Conservation (phyloP, 2,329 filamentous ascomycete genomes). For the Colletotrichum sp. region DNA sequence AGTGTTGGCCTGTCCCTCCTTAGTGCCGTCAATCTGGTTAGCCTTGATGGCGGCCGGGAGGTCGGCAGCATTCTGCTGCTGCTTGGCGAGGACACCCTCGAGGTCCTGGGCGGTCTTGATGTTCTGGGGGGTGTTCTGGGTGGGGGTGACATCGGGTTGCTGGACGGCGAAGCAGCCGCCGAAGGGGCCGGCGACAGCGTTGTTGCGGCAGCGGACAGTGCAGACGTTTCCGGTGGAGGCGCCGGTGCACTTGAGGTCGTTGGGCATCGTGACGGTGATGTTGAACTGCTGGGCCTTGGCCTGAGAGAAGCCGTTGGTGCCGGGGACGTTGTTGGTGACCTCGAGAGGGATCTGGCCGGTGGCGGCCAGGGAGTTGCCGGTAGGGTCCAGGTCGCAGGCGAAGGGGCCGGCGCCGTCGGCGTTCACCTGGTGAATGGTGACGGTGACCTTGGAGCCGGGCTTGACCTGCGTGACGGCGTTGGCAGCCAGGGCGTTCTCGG, state of each 20-base stretch:
- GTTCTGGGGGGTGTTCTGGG: conserved; percentile 45
- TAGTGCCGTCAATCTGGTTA: conserved; percentile 44
- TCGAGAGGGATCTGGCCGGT: conserved; percentile 50
- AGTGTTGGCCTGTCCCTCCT: conserved; percentile 29
- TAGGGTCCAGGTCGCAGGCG: conserved; percentile 56
- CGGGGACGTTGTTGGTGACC: conserved; percentile 65
- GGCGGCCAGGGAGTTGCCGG: conserved; percentile 46
- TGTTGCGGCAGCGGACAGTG: conserved; percentile 65
- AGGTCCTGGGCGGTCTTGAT: conserved; percentile 53
- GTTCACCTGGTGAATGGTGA: conserved; percentile 60
- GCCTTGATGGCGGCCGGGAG: conserved; percentile 45
- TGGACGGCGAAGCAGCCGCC: conserved; percentile 63
- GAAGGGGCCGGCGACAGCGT: conserved; percentile 60
- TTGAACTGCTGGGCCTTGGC: conserved; percentile 60
- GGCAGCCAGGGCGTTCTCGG: conserved; percentile 54
- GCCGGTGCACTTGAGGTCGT: conserved; percentile 52
- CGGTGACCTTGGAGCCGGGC: conserved; percentile 46
- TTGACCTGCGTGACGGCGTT: conserved; percentile 53
- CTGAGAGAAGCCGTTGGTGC: conserved; percentile 61
- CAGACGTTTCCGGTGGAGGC: conserved; percentile 62
- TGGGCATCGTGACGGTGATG: conserved; percentile 59
- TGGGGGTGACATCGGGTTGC: conserved; percentile 50
- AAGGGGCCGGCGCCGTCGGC: conserved; percentile 61
- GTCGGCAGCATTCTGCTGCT: conserved; percentile 55
- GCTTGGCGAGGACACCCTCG: conserved; percentile 47